Evolutionary conservation across 2,329 filamentous ascomycete genomes (phyloP).

Genomic region (Ciborinia camelliae): DNA sequence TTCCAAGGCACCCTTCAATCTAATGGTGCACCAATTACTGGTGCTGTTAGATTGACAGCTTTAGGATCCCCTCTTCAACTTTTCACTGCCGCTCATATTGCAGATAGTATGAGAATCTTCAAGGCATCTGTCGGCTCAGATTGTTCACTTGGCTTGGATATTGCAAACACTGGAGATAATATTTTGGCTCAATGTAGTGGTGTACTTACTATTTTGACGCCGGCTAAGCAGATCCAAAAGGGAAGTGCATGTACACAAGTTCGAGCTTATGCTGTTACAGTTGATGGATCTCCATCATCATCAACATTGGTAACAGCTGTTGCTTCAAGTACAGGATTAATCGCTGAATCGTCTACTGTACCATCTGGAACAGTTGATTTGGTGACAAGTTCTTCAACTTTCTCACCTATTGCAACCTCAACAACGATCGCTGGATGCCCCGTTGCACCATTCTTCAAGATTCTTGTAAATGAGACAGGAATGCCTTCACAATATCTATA

Average conservation of each 20-base stretch:
- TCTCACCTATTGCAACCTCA: constrained; percentile 8
- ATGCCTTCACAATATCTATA: constrained; percentile 22
- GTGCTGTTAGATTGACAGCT: constrained; percentile 17
- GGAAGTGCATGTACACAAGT: constrained; percentile 17
- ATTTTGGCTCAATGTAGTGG: constrained; percentile 22
- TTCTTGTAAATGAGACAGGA: constrained; percentile 20
- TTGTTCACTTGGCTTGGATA: constrained; percentile 16
- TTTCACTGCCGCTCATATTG: constrained; percentile 19
- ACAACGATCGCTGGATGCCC: constrained; percentile 15
- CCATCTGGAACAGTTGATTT: background rate
- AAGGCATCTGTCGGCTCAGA: constrained; percentile 12
- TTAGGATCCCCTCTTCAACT: constrained; percentile 25
- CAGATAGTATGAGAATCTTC: constrained; percentile 19
- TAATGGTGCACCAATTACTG: constrained; percentile 14
- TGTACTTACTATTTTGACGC: constrained; percentile 21
- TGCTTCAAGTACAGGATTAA: background rate
- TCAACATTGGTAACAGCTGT: background rate
- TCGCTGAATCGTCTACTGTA: background rate
- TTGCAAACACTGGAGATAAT: constrained; percentile 14
- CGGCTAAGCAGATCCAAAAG: constrained; percentile 13
- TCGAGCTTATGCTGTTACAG: constrained; percentile 21
- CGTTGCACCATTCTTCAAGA: constrained; percentile 24
- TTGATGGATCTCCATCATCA: background rate
- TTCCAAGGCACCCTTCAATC: constrained; percentile 9
- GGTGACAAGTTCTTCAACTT: constrained; percentile 1